Evolutionary conservation across 805 yeast species (phyloP).

Genomic region (Zygoascus flipseniorum): DNA sequence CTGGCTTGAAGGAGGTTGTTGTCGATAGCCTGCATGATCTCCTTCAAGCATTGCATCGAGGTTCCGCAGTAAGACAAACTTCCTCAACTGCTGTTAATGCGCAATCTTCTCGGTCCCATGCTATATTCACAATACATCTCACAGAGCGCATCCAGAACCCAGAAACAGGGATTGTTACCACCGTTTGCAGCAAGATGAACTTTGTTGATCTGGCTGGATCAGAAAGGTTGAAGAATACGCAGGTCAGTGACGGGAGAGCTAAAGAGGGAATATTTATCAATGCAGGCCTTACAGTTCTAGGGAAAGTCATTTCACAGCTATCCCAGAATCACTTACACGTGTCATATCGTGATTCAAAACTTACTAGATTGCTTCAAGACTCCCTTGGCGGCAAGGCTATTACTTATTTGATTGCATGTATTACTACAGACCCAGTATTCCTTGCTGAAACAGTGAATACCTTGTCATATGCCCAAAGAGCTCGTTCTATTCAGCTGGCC

Average conservation of each 20-base stretch:
- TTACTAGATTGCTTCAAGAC: slow-evolving; percentile 71
- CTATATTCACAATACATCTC: slow-evolving; percentile 51
- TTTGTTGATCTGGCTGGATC: slow-evolving; percentile 69
- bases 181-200: slow-evolving; percentile 44
- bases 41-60: slow-evolving; percentile 34
- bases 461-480: slow-evolving; percentile 19
- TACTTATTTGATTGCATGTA: slow-evolving; percentile 82
- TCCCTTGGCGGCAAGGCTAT: slow-evolving; percentile 83
- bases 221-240: slow-evolving; percentile 48
- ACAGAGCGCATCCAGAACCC: slow-evolving; percentile 38
- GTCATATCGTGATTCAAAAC: slow-evolving; percentile 56
- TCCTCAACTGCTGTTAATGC: slow-evolving; percentile 61
- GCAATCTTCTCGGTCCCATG: slow-evolving; percentile 67
- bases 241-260: slow-evolving; percentile 37
- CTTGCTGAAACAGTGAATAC: slow-evolving; percentile 19
- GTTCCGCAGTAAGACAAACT: slow-evolving; percentile 47
- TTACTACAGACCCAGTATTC: slow-evolving; percentile 30
- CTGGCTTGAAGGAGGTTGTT: slow-evolving; percentile 40
- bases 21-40: slow-evolving; percentile 40
- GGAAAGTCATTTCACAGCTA: slow-evolving; percentile 43
- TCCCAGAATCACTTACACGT: slow-evolving; percentile 27
- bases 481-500: slow-evolving; percentile 18
- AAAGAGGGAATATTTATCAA: slow-evolving; percentile 62
- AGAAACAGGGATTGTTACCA: slow-evolving; percentile 20
- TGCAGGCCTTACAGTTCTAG: slow-evolving; percentile 56